phyloP scores from a whole-genome alignment of 31 red algal genomes.

The Odonthalia washingtoniensis region DNA sequence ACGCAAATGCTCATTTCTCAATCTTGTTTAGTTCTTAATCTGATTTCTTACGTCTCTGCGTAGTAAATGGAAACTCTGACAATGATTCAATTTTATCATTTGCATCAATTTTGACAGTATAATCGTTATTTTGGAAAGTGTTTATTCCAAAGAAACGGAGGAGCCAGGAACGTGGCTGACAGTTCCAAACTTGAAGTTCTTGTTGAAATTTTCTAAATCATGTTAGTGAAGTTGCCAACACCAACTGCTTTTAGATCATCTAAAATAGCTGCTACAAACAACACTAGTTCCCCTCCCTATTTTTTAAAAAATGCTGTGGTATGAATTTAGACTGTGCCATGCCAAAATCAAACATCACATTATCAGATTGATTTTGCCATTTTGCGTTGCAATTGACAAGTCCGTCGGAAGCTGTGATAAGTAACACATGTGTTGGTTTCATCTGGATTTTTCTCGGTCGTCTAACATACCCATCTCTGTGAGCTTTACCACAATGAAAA shows the following conservation, averaged over 20 bases:
- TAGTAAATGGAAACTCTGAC: too few species aligned
- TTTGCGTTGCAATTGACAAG: background rate
- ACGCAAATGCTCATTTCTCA: slow-evolving; percentile 25
- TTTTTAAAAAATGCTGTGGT: background rate
- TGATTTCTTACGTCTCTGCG: slow-evolving; percentile 9
- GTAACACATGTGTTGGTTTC: background rate
- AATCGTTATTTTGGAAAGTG: background rate
- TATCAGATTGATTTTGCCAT: background rate
- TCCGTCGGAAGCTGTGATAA: background rate
- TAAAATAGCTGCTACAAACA: background rate
- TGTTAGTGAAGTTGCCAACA: background rate
- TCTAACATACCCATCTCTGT: background rate
- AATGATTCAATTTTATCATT: slow-evolving; percentile 7
- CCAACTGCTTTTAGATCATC: slow-evolving; percentile 17
- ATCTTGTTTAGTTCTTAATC: slow-evolving; percentile 20
- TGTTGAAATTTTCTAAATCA: background rate
- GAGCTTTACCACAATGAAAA: background rate
- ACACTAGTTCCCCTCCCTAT: too few species aligned
- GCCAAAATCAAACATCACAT: background rate
- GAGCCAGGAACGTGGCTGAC: background rate
- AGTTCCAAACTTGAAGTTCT: background rate
- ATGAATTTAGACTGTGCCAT: background rate
- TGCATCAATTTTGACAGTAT: slow-evolving; percentile 4
- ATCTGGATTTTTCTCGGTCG: background rate
- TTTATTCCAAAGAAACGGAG: slow-evolving; percentile 24